Base-by-base conservation (phyloP, 73 alveolate species). In the Paramecium bursaria region DNA sequence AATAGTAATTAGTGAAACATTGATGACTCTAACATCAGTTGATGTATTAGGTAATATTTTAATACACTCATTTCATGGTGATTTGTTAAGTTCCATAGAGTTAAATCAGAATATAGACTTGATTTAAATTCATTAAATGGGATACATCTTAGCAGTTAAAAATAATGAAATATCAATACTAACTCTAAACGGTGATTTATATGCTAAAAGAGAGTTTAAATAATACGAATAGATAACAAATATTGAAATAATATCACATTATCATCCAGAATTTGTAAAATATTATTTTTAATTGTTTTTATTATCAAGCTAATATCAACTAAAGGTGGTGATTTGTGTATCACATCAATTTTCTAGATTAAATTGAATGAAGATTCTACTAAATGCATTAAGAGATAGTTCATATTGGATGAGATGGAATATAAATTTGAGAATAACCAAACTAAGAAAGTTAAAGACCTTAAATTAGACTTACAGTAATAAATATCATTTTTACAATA, bases 401-500 rank as follows among this genome's bases (percentile, higher is more conserved):
- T 39, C 39, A 67, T 39, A 67, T 39, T 67, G 10, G 82, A 67
- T 23, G 82, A 67, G 19, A 67, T 67, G 53, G 82, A 67, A 10
- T 39, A 39, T 9, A 67, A 67, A 42, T 39, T 42, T 42, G 82
- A 67, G 30, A 57, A 48, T 5, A 35, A 67, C 22, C 22, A 42
- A 35, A 25, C 44, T 35, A 67, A 42, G 50, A 67, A 67, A 67
- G 55, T 17, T 17, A 67, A 67, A 67, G 82, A 67, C n/a, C n/a
- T n/a, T n/a, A n/a, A n/a, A n/a, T n/a, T n/a, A n/a, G n/a, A n/a
- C n/a, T n/a, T n/a, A n/a, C n/a, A n/a, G n/a, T n/a, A n/a, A n/a
- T n/a, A n/a, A n/a, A n/a, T n/a, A n/a, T n/a, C n/a, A n/a, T n/a
- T n/a, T n/a, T n/a, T n/a, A n/a, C n/a, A n/a, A n/a, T n/a, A n/a